Evolutionary conservation across 257 asterid species (phyloP).

Genomic region (Solanum lycopersicoides): DNA sequence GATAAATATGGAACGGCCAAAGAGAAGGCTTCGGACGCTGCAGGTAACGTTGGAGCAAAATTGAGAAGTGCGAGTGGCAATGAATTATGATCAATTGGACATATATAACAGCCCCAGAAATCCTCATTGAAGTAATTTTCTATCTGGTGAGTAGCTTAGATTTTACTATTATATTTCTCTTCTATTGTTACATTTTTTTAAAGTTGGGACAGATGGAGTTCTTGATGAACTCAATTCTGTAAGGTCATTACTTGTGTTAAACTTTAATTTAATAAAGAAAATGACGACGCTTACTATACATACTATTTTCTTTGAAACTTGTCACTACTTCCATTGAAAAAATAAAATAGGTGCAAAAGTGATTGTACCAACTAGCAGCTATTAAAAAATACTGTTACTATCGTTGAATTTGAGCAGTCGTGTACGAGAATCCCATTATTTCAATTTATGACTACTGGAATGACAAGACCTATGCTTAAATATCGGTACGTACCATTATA

Average conservation of each 20-base stretch:
- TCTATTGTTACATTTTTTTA: not conserved
- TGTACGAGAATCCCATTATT: not conserved
- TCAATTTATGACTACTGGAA: not conserved
- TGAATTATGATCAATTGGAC: conserved; percentile 15
- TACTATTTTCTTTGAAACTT: not conserved
- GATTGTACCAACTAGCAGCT: not conserved
- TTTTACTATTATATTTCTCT: not conserved
- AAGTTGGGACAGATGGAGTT: not conserved
- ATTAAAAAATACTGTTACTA: not conserved
- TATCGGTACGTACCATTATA: not conserved
- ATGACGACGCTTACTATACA: not conserved
- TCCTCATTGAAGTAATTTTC: not conserved
- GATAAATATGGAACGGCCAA: conserved; percentile 35
- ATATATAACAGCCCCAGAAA: not conserved
- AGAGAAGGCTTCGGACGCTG: conserved; percentile 39
- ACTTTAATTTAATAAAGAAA: not conserved
- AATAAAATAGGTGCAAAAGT: not conserved
- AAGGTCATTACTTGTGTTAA: not conserved
- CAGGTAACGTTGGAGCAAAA: conserved; percentile 31
- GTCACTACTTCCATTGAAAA: not conserved
- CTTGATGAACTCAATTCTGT: not conserved
- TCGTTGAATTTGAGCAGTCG: not conserved
- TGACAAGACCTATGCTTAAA: not conserved
- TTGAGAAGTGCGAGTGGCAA: conserved; percentile 8
- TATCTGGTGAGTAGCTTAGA: not conserved